These are phyloP conservation scores for Pistacia integerrima DNA, from an alignment of 345 rosid species.

Conservation along the genomic window DNA sequence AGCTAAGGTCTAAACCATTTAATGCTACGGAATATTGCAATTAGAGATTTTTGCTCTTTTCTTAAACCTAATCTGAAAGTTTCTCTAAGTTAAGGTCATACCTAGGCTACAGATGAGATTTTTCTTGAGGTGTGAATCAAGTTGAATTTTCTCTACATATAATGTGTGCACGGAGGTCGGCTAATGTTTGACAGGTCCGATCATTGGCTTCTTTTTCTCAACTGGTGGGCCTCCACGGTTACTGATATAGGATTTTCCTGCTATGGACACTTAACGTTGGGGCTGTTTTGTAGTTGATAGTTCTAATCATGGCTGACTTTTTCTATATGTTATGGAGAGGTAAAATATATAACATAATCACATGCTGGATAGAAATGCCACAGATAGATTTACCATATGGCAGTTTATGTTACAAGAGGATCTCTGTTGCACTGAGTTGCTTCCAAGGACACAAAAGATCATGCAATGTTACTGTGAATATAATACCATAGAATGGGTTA, in stretches of 20 bases:
- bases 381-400: not conserved
- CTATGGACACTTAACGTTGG: not conserved
- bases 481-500: not conserved
- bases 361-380: not conserved
- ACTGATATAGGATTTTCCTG: not conserved
- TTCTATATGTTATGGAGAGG: not conserved
- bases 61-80: not conserved
- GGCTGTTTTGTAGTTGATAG: not conserved
- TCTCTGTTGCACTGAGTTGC: not conserved
- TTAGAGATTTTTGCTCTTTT: not conserved
- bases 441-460: not conserved
- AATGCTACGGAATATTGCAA: not conserved
- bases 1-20: slow-evolving; percentile 65
- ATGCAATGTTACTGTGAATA: not conserved
- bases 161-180: not conserved
- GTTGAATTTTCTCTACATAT: not conserved
- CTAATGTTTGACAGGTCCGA: not conserved
- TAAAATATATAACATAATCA: not conserved
- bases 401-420: not conserved
- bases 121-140: slow-evolving; percentile 2
- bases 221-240: not conserved
- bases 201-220: not conserved
- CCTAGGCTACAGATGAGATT: not conserved
- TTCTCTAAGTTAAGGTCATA: not conserved
- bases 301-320: not conserved